Evolutionary conservation across 2,329 filamentous ascomycete genomes (phyloP).

Genomic region (Colletotrichum sp.): DNA sequence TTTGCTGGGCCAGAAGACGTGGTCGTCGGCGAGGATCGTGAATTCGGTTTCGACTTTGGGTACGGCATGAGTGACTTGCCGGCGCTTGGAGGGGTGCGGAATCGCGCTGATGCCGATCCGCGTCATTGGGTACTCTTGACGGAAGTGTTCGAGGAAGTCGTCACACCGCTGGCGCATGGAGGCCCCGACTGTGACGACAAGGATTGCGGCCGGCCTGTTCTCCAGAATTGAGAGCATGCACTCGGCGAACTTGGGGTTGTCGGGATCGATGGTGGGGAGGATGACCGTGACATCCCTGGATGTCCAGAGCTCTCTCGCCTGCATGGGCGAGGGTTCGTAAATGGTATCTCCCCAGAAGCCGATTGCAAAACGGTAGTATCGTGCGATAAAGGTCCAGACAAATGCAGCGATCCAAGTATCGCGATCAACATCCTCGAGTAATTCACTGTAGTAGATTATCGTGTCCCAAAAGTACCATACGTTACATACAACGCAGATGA

Average conservation of each 20-base stretch:
- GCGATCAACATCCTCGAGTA: neutral
- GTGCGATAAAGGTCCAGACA: neutral
- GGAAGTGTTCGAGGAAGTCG: neutral
- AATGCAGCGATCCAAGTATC: neutral
- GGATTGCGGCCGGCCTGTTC: slow-evolving; percentile 40
- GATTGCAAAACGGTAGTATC: neutral
- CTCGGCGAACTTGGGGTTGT: slow-evolving; percentile 40
- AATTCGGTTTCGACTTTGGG: slow-evolving; percentile 40
- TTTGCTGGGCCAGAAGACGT: slow-evolving; percentile 51
- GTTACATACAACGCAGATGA: neutral
- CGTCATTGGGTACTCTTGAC: slow-evolving; percentile 19
- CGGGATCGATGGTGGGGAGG: slow-evolving; percentile 54
- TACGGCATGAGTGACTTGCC: slow-evolving; percentile 48
- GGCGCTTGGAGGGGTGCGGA: slow-evolving; percentile 48
- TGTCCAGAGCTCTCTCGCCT: slow-evolving; percentile 30
- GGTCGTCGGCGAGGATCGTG: slow-evolving; percentile 54
- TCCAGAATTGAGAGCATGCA: slow-evolving; percentile 43
- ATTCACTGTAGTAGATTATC: neutral
- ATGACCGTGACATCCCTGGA: slow-evolving; percentile 52
- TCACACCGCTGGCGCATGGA: neutral
- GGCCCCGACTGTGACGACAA: slow-evolving; percentile 50
- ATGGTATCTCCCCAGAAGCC: slow-evolving; percentile 24
- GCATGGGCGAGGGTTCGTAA: slow-evolving; percentile 39
- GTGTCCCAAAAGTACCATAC: neutral
- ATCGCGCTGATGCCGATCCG: slow-evolving; percentile 34